Evolutionary conservation across 345 rosid genomes (phyloP), one percentile per base, ranked within the genome.

Genomic region (Salix exigua): DNA sequence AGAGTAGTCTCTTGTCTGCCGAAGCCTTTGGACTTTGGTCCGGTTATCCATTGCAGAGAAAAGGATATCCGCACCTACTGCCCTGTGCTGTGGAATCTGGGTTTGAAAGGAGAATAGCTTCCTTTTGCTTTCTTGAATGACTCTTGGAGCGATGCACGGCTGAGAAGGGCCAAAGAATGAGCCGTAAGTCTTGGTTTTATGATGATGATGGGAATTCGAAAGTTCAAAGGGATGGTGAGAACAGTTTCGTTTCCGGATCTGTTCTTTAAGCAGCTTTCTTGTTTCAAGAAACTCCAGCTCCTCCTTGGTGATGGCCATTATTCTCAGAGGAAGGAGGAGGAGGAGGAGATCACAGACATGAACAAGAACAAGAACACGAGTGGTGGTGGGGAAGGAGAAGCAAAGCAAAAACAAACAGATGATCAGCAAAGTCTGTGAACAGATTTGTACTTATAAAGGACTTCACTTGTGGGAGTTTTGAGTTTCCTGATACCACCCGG

Each of bases 101-200:
- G 88, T 90, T 81, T 91, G 91, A 40, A 90, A 18, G 1, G 62
- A 75, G 44, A 89, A 81, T 13, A 90, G 82, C 81, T 90, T 92
- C 89, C 90, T 91, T 80, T 92, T 92, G 92, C 92, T 91, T 81
- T 92, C 95, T 81, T 87, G 90, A 77, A 91, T 88, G 72, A 93
- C 94, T 79, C 96, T 89, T 2, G 81, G 88, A 13, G 99, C 84
- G 68, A 95, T 89, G 53, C 86, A 86, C 44, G 97, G 90, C 79
- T 75, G 86, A 23, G 97, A 88, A 72, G 92, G 97, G 66, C 99
- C 97, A 88, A 92, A 95, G 82, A 95, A 95, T 48, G 94, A 91
- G 23, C 97, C 96, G 79, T 4, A 4, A 46, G 14, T 11, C 13
- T 16, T 46, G 4, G 18, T 46, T 46, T 11, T 42, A 42, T 42